Evolutionary conservation across 192 early-diverging fungal species (phyloP).

Genomic region (Podila clonocystis): DNA sequence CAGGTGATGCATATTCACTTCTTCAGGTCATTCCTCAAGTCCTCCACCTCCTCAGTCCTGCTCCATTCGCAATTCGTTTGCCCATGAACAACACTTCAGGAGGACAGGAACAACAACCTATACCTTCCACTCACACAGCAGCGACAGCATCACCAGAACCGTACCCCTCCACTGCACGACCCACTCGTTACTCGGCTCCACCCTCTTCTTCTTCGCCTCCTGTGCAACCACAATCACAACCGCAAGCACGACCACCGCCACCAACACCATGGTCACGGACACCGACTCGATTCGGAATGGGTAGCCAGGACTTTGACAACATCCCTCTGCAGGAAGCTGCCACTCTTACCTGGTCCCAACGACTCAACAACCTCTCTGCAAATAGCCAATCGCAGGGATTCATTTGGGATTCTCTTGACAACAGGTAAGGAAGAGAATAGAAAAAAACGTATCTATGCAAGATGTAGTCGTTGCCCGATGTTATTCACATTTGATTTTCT

Average conservation of each 20-base stretch:
- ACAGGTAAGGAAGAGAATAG: slow-evolving; percentile 9
- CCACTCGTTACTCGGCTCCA: no score
- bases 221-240: not conserved
- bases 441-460: not conserved
- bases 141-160: not conserved
- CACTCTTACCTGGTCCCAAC: slow-evolving; percentile 28
- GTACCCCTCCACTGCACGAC: not conserved
- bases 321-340: not conserved
- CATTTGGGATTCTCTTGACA: slow-evolving; percentile 48
- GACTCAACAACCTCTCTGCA: slow-evolving; percentile 16
- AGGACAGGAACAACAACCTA: not conserved
- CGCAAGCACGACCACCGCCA: not conserved
- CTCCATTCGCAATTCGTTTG: not conserved
- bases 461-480: not conserved
- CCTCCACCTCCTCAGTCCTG: no score
- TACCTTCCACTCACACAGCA: not conserved
- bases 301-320: not conserved
- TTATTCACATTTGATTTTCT: no score
- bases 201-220: no score
- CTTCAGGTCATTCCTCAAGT: no score
- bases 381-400: slow-evolving; percentile 23
- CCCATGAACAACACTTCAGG: not conserved
- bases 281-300: not conserved
- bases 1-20: no score
- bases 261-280: not conserved